Conservation (phyloP, 106 monocot genomes). For the Hemerocallis citrina region DNA sequence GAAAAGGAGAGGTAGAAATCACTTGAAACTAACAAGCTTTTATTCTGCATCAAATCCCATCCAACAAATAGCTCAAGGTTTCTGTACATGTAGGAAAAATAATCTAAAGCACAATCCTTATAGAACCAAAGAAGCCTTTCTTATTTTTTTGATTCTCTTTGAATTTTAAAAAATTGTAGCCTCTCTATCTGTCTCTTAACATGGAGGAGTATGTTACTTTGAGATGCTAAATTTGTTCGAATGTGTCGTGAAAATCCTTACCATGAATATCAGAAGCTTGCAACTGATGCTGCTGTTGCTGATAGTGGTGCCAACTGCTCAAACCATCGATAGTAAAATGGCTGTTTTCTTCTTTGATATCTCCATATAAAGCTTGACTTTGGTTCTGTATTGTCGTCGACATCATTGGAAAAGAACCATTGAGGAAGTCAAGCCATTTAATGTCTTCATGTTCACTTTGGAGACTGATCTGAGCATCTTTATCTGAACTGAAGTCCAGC, state of each 20-base stretch:
- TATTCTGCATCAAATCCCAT: constrained; percentile 5
- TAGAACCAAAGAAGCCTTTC: neutral
- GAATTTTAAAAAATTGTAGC: neutral
- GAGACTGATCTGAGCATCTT: constrained; percentile 3
- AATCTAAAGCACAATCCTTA: constrained; percentile 1
- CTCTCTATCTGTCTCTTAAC: constrained; percentile 3
- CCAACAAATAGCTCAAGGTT: constrained; percentile 8
- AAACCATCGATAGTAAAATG: constrained; percentile 16
- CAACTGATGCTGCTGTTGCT: constrained; percentile 16
- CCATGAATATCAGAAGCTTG: constrained; percentile 7
- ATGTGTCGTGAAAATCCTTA: constrained; percentile 15
- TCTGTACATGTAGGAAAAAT: neutral
- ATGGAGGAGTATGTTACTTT: neutral
- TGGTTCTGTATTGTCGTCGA: constrained; percentile 7
- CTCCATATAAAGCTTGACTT: neutral
- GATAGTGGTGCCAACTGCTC: constrained; percentile 16
- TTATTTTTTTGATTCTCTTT: neutral
- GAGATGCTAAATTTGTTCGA: neutral
- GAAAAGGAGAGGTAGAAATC: neutral
- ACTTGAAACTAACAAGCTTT: constrained; percentile 3
- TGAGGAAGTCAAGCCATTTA: constrained; percentile 40
- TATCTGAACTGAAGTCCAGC: constrained; percentile 19
- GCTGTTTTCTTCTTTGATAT: constrained; percentile 11
- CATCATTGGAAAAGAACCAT: constrained; percentile 5
- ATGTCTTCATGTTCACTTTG: constrained; percentile 25